phyloP scores from a whole-genome alignment of 495 filamentous ascomycete genomes.

The Penicillium nucicola region DNA sequence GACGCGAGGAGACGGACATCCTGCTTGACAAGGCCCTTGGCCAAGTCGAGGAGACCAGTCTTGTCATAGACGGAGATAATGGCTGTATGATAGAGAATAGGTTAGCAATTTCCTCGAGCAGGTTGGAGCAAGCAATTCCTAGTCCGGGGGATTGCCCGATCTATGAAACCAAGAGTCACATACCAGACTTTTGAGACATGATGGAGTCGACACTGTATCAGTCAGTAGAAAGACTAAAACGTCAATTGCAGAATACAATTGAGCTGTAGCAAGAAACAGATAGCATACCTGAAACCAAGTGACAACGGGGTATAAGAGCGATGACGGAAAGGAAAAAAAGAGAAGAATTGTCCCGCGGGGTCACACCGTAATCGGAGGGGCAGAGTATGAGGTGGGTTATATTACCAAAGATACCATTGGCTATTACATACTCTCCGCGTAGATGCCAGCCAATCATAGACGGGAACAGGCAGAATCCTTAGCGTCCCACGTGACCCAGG shows the following conservation, averaged over 20 bases:
- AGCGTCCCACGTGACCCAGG: slow-evolving; percentile 12
- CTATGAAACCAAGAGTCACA: slow-evolving; percentile 18
- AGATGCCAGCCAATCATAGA: background rate
- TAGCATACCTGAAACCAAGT: slow-evolving; percentile 22
- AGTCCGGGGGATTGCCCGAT: slow-evolving; percentile 18
- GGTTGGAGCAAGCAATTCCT: slow-evolving; percentile 18
- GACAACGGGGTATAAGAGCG: slow-evolving; percentile 9
- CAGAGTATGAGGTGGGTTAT: background rate
- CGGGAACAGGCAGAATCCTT: background rate
- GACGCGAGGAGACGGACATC: slow-evolving; percentile 91
- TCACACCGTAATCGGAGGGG: slow-evolving; percentile 20
- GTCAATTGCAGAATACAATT: slow-evolving; percentile 7
- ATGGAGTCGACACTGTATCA: slow-evolving; percentile 24
- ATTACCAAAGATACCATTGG: slow-evolving; percentile 6
- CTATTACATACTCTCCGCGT: background rate
- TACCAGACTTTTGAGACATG: slow-evolving; percentile 48
- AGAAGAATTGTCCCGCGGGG: slow-evolving; percentile 23
- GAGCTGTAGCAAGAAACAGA: background rate
- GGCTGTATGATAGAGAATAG: slow-evolving; percentile 49
- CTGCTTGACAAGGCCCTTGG: slow-evolving; percentile 87
- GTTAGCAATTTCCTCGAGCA: slow-evolving; percentile 12
- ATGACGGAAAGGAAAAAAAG: slow-evolving; percentile 17
- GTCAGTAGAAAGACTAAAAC: slow-evolving; percentile 5
- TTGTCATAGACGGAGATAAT: slow-evolving; percentile 99
- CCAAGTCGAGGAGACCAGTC: slow-evolving; percentile 92